These are phyloP conservation scores for Ceratobasidium sp. DNA, from an alignment of 1,284 basidiomycete species.

Conservation along the genomic window DNA sequence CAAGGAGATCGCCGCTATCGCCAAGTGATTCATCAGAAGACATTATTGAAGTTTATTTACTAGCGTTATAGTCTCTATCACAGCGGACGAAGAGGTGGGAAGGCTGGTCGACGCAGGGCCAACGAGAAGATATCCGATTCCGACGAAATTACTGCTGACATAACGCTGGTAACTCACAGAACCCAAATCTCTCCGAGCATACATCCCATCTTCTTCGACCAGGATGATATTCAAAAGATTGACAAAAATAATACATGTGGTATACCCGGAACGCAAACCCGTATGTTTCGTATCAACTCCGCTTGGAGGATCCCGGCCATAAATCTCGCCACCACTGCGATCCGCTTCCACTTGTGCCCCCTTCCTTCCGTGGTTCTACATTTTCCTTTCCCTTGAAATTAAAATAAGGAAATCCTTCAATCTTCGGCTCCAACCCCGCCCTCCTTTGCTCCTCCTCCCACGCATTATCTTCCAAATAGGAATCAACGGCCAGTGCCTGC, in stretches of 20 bases:
- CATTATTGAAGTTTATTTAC: constrained; percentile 1
- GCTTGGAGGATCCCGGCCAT: constrained; percentile 27
- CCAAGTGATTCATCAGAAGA: constrained; percentile 26
- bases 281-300: too few relatives aligned
- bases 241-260: too few relatives aligned
- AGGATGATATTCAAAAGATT: too few relatives aligned
- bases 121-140: too few relatives aligned
- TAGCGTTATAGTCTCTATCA: too few relatives aligned
- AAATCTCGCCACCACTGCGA: constrained; percentile 34
- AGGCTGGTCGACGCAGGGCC: too few relatives aligned
- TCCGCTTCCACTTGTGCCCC: background rate
- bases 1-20: constrained; percentile 13
- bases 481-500: constrained; percentile 67
- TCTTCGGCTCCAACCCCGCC: constrained; percentile 44
- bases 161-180: too few relatives aligned
- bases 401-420: constrained; percentile 50
- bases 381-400: constrained; percentile 38
- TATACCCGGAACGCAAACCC: too few relatives aligned
- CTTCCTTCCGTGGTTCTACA: constrained; percentile 21
- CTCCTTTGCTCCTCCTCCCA: constrained; percentile 64
- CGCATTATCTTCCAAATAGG: constrained; percentile 74
- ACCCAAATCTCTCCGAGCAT: too few relatives aligned
- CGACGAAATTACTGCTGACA: too few relatives aligned
- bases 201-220: too few relatives aligned
- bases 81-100: too few relatives aligned